Evolutionary conservation across 768 basidiomycete genomes (phyloP).

Genomic region (Termitomyces sp.): DNA sequence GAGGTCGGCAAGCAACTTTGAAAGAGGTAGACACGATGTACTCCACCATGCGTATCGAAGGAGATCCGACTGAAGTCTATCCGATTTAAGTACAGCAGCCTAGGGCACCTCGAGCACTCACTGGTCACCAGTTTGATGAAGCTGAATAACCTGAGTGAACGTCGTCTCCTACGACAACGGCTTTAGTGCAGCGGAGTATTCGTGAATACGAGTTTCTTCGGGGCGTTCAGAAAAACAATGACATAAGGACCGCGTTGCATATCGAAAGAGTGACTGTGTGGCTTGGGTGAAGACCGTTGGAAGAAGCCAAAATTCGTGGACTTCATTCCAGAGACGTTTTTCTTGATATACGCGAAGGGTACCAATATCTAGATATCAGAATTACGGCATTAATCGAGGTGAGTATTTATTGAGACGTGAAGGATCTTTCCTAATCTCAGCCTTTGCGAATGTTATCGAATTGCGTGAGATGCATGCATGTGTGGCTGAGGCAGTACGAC

Average conservation of each 20-base stretch:
- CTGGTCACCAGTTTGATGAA: conserved; percentile 70
- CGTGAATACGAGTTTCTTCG: conserved; percentile 41
- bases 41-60: conserved; percentile 48
- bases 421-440: conserved; percentile 65
- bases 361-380: conserved; percentile 39
- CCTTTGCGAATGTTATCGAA: too few relatives aligned
- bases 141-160: conserved; percentile 69
- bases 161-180: conserved; percentile 32
- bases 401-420: conserved; percentile 29
- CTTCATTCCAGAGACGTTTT: conserved; percentile 34
- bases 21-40: conserved; percentile 51
- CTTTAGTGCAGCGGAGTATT: conserved; percentile 62
- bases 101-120: conserved; percentile 22
- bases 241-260: conserved; percentile 46
- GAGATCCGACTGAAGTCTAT: too few relatives aligned
- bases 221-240: conserved; percentile 39
- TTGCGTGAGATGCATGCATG: too few relatives aligned
- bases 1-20: conserved; percentile 47
- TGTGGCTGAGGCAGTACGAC: too few relatives aligned
- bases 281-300: conserved; percentile 45
- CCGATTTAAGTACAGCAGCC: too few relatives aligned
- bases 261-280: conserved; percentile 47
- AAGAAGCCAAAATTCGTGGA: conserved; percentile 36
- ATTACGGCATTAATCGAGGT: neutral
- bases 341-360: conserved; percentile 63